Base-by-base conservation (phyloP, 768 basidiomycete genomes). In the Amanita jacksonii region DNA sequence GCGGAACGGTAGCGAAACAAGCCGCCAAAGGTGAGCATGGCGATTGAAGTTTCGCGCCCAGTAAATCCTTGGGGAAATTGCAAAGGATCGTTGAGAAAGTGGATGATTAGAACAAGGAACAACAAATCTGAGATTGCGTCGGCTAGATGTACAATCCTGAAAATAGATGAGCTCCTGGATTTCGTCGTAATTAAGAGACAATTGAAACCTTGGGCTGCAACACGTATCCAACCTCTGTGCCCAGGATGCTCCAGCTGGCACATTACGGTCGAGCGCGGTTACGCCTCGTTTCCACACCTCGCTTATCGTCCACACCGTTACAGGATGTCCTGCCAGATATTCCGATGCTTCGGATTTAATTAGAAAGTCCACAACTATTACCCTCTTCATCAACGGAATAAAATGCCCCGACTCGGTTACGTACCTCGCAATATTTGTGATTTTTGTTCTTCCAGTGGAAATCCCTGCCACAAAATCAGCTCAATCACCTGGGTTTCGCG, bases 141-240 rank as follows among this genome's bases (percentile, higher is more conserved):
- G 9, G 74, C 45, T 25, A 63, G 49, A 58, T 77, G 74, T 18
- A 68, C 38, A 18, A 67, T 62, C 8, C 75, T 78, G 33, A 13
- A 32, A 22, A 40, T 5, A 5, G 43, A 15, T 24, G 36, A 34
- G 6, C 34, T 41, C 43, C 15, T 23, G 13, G 19, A 28, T 15
- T 1, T 32, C 9, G 27, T 13, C 8, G 9, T 9, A n/a, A 20
- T 4, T 16, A 35, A 6, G 13, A 41, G 19, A 22, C 22, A 47
- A n/a, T n/a, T n/a, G 63, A 51, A 40, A 76, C 76, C 73, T 60
- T 15, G 76, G 76, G 9, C 71, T 71, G 36, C 62, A 60, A 15
- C 65, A 43, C n/a, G 55, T 52, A 44, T 72, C 67, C 33, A 68
- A 62, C 43, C 47, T 32, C 53, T 25, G 35, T 23, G 18, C 43